A percentile compares a stretch with the other conserved stretches of the same genome.
These are phyloP conservation scores for Geotrichum candidum DNA, from an alignment of 1,139 yeast genomes.

Conservation along the genomic window DNA sequence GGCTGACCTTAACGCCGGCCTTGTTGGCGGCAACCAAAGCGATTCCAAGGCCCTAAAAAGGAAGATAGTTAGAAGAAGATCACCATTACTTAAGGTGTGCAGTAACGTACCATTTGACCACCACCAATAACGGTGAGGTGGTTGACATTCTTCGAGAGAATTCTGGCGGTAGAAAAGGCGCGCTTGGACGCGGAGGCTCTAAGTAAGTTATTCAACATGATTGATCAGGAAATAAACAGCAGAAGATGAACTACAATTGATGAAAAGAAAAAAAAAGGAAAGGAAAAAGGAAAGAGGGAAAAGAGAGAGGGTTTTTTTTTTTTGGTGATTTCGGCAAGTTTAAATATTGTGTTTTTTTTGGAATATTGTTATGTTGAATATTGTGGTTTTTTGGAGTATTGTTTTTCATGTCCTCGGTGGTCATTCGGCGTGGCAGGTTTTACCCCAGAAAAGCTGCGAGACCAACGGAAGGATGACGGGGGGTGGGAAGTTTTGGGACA, in stretches of 20 bases:
- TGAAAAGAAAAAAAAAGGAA: not conserved
- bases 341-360: not conserved
- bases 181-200: constrained; percentile 5
- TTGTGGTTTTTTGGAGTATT: no score
- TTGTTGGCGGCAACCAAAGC: constrained; percentile 41
- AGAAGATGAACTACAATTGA: not conserved
- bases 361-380: no score
- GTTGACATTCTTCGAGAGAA: constrained; percentile 17
- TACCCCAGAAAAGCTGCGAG: not conserved
- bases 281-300: not conserved
- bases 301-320: no score
- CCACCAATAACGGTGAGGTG: constrained; percentile 38
- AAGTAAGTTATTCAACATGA: not conserved
- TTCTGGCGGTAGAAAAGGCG: constrained; percentile 13
- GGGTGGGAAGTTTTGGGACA: no score
- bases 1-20: constrained; percentile 36
- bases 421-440: not conserved
- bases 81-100: not conserved
- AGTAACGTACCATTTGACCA: constrained; percentile 35
- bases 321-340: not conserved
- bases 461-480: not conserved
- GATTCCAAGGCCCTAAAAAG: constrained; percentile 38
- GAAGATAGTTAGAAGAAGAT: constrained; percentile 1
- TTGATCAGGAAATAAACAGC: not conserved
- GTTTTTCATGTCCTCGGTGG: constrained; percentile 1